A percentile compares a stretch with the other conserved stretches of the same genome.
These are phyloP conservation scores for Leptoxyphium fumago DNA, from an alignment of 2,329 filamentous ascomycete species.

Conservation along the genomic window DNA sequence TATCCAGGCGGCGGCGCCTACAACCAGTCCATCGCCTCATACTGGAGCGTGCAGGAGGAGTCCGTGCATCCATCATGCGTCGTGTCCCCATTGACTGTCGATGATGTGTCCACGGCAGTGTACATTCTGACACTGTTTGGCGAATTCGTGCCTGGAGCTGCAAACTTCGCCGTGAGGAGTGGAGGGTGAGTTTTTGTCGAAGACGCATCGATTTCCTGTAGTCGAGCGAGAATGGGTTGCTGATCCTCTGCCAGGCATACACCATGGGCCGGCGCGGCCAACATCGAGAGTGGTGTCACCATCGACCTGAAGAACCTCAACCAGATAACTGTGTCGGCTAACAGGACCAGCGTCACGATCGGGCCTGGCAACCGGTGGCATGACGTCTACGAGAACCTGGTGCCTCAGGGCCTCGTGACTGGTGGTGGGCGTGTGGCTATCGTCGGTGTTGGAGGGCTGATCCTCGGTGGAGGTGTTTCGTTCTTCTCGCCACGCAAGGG, in stretches of 20 bases:
- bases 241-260: slow-evolving; percentile 3
- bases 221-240: too few species aligned
- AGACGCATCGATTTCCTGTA: too few species aligned
- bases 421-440: slow-evolving; percentile 29
- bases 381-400: slow-evolving; percentile 27
- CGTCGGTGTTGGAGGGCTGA: slow-evolving; percentile 31
- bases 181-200: slow-evolving; percentile 5
- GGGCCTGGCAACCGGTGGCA: slow-evolving; percentile 33
- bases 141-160: slow-evolving; percentile 3
- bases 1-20: slow-evolving; percentile 5
- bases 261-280: slow-evolving; percentile 7
- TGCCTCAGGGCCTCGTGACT: slow-evolving; percentile 26
- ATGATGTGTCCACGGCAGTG: slow-evolving; percentile 9
- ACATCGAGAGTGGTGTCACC: slow-evolving; percentile 11
- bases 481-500: slow-evolving; percentile 34
- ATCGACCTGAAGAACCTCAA: slow-evolving; percentile 34
- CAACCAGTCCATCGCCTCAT: slow-evolving; percentile 8
- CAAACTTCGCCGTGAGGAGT: slow-evolving; percentile 11
- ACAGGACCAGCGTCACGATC: slow-evolving; percentile 25
- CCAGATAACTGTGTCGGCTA: slow-evolving; percentile 18
- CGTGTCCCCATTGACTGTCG: slow-evolving; percentile 5
- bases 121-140: slow-evolving; percentile 5
- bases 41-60: slow-evolving; percentile 10
- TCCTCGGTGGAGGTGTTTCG: slow-evolving; percentile 32
- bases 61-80: slow-evolving; percentile 8